Conservation (phyloP, 2,329 filamentous ascomycete genomes). For the Xylaria sp. region DNA sequence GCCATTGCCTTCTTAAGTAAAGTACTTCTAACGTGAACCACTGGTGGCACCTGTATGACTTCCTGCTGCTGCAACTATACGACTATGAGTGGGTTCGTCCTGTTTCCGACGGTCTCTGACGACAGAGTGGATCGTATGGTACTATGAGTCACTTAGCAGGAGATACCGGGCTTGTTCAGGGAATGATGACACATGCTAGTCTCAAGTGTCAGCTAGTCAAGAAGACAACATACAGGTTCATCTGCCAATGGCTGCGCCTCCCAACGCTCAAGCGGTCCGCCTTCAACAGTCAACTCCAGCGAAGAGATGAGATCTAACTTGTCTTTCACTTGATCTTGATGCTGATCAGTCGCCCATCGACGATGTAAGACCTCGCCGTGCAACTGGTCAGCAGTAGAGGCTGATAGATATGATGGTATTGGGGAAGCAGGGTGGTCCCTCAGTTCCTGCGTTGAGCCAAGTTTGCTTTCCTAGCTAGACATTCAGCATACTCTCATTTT, state of each 20-base stretch:
- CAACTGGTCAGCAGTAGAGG: not conserved
- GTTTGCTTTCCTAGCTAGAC: not conserved
- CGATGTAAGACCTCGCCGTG: conserved; percentile 7
- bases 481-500: not conserved
- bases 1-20: no score
- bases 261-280: conserved; percentile 30
- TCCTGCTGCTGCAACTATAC: not conserved
- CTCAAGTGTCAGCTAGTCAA: not conserved
- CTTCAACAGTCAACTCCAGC: no score
- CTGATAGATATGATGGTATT: not conserved
- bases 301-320: no score
- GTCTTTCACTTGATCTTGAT: conserved; percentile 6
- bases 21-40: conserved; percentile 23
- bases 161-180: not conserved
- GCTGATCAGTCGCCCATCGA: conserved; percentile 20
- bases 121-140: conserved; percentile 25
- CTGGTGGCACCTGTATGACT: conserved; percentile 29
- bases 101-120: not conserved
- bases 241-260: conserved; percentile 22
- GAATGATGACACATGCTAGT: not conserved
- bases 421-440: not conserved
- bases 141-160: conserved; percentile 9
- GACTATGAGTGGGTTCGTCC: not conserved
- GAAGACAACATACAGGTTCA: conserved; percentile 16
- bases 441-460: not conserved